A percentile compares a stretch with the other conserved stretches of the same genome.
These are phyloP conservation scores for Ilex paraguariensis DNA, from an alignment of 305 asterid genomes.

Conservation along the genomic window DNA sequence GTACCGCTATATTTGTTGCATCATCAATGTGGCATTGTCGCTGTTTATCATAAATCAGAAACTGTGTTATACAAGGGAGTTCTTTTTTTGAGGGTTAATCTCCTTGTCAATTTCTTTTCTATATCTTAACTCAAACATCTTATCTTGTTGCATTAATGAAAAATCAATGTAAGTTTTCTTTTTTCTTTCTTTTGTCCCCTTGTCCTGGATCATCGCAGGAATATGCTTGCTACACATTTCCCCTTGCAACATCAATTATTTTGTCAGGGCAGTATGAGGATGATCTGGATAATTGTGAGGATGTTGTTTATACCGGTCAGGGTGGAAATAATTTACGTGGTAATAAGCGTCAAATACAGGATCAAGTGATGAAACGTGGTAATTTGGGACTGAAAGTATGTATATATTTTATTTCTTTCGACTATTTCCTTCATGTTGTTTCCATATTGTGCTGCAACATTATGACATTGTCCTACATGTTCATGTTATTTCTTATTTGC, in stretches of 20 bases:
- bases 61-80: not conserved
- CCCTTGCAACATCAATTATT: constrained; percentile 70
- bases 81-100: not conserved
- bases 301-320: constrained; percentile 86
- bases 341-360: constrained; percentile 55
- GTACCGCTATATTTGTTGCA: no score
- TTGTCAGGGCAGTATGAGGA: constrained; percentile 94
- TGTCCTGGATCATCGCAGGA: constrained; percentile 33
- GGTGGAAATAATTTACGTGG: constrained; percentile 88
- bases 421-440: not conserved
- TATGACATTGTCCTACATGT: no score
- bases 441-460: no score
- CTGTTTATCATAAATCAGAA: no score
- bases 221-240: constrained; percentile 34
- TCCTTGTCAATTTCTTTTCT: not conserved
- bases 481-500: no score
- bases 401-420: constrained; percentile 8
- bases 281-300: constrained; percentile 72
- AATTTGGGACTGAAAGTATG: constrained; percentile 80
- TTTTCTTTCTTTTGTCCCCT: not conserved
- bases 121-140: not conserved
- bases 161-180: not conserved
- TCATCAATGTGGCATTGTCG: no score
- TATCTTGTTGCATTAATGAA: not conserved
- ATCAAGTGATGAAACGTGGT: constrained; percentile 69